Base-by-base conservation (phyloP, 805 yeast genomes). In the Peterozyma toletana region DNA sequence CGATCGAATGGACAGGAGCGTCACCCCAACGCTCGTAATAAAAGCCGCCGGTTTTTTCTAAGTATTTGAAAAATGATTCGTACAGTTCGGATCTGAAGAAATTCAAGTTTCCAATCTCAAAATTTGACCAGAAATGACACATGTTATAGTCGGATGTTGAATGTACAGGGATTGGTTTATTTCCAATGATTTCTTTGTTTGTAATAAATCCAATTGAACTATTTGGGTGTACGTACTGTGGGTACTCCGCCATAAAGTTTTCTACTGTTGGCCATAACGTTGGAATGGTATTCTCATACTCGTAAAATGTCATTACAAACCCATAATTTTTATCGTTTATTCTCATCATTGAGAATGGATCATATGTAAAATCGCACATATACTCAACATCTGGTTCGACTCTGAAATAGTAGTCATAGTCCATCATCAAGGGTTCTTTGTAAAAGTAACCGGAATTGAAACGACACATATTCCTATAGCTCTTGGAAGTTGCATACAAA, bases 11-110 rank as follows among this genome's bases (percentile, higher is more conserved):
- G 13, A 88, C 86, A 0, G 96, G 96, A 0, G 96, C 96, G 64
- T 89, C 96, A 13, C 96, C 96, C 96, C 96, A 89, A 46, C 96
- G 66, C 62, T 88, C 96, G 45, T 84, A 83, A 59, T 83, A 83
- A 57, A 86, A 86, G 4, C 93, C 93, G 39, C 88, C 90, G 15
- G 76, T 68, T 30, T 69, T 53, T 59, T 86, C 87, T 49, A 86
- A 68, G 58, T 66, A 67, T 27, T 82, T 73, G 57, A 86, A 86
- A 58, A 71, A 85, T 43, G 67, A 69, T 37, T 64, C 56, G 60
- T 86, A 86, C 30, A 73, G 75, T 37, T 83, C 75, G 33, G 81
- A 68, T 58, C 90, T 70, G 69, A 80, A 86, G 61, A 86, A 80
- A 48, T 80, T 72, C 54, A 86, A 67, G 50, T 75, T 73, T 2